Evolutionary conservation across 108 stramenopile genomes (phyloP), one percentile per base, ranked within the genome.

Genomic region (Fragilaria radians): DNA sequence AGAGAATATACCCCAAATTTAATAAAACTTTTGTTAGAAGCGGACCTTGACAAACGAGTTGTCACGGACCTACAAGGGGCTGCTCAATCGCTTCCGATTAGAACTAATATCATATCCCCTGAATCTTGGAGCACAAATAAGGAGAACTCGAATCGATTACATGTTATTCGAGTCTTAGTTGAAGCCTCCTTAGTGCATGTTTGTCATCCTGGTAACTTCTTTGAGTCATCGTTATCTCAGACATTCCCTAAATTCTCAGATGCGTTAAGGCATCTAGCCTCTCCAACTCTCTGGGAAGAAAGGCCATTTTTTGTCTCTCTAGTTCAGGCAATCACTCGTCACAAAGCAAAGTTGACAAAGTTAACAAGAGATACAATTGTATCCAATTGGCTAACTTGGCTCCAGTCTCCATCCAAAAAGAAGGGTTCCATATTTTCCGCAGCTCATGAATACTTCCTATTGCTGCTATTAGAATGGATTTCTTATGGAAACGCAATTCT

Each of bases 381-480:
- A 17, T 49, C 57, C 5, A 67, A 71, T 4, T 77, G 88, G 86
- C 54, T 85, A 26, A 58, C 33, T 21, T 93, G 88, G 86, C 36
- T 93, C 54, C 50, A 48, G 63, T 48, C 65, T 11, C 58, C 73
- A 32, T 33, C 24, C 18, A 49, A 32, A 25, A 50, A 65, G 11
- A 46, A 50, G 47, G 75, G 73, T 18, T 53, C 73, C 42, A 74
- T 79, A 54, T 68, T 57, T 18, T 72, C 72, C 11, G 58, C 80
- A 22, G 57, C 75, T 4, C 85, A 82, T 36, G 81, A 82, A 49
- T 78, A 73, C 53, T 79, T 88, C 32, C 48, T 88, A 3, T 28
- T 55, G 22, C 52, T 92, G 1, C 50, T 92, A 52, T 82, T 82
- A 54, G 85, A 88, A 63, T 92, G 91, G 91, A 62, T 77, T 18